A percentile compares a stretch with the other conserved stretches of the same genome.
phyloP scores from a whole-genome alignment of 257 asterid genomes.

The Petrea volubilis region DNA sequence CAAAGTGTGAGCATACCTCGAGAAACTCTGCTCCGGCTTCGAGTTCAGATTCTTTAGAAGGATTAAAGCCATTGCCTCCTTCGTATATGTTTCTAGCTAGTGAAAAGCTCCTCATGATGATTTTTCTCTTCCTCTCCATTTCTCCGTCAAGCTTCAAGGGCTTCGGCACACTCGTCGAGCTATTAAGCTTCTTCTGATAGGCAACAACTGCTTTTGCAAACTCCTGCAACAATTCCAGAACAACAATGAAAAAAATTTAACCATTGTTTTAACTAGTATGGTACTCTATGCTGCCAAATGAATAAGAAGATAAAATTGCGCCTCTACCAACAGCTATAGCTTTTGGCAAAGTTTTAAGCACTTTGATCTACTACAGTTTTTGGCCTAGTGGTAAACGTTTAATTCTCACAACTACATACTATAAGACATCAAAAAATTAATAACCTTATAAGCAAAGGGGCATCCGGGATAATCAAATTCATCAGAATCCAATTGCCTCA shows the following conservation, averaged over 20 bases:
- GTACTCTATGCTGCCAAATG: no score
- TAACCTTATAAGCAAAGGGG: slow-evolving; percentile 62
- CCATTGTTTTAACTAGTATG: background rate
- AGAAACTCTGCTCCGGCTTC: slow-evolving; percentile 78
- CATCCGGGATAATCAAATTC: slow-evolving; percentile 90
- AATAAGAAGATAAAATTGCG: no score
- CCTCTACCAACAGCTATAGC: no score
- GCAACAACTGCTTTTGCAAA: slow-evolving; percentile 73
- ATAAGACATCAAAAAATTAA: background rate
- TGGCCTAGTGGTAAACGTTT: no score
- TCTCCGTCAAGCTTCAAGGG: slow-evolving; percentile 35
- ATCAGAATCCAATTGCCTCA: slow-evolving; percentile 57
- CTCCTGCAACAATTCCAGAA: slow-evolving; percentile 40
- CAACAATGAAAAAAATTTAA: background rate
- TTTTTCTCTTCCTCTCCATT: slow-evolving; percentile 50
- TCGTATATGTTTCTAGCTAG: slow-evolving; percentile 53
- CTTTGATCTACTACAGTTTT: no score
- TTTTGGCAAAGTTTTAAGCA: no score
- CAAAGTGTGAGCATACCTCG: slow-evolving; percentile 46
- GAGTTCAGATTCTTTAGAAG: slow-evolving; percentile 52
- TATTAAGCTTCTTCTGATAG: slow-evolving; percentile 54
- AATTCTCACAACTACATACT: no score
- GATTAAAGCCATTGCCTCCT: slow-evolving; percentile 18
- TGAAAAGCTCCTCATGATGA: slow-evolving; percentile 56
- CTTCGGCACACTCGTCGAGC: slow-evolving; percentile 26